These are phyloP conservation scores for Rhododendron ovatum DNA, from an alignment of 148 eudicot genomes.

Conservation along the genomic window DNA sequence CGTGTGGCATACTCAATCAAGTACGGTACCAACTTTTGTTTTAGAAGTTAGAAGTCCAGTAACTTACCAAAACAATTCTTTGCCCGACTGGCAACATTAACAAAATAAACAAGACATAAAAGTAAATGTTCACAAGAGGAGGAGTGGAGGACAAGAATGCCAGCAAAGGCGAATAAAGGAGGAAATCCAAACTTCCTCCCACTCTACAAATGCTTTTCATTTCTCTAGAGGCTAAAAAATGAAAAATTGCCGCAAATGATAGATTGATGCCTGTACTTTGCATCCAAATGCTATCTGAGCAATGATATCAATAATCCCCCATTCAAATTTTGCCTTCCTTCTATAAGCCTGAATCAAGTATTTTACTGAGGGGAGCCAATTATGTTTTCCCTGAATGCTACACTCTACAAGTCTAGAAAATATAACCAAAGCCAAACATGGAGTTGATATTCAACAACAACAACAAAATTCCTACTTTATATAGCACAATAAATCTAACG, in stretches of 20 bases:
- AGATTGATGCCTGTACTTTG: constrained; percentile 1
- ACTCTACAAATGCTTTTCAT: background rate
- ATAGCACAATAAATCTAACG: background rate
- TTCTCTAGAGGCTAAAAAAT: background rate
- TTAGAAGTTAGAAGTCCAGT: background rate
- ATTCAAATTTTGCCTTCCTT: background rate
- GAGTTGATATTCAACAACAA: background rate
- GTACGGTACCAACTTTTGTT: background rate
- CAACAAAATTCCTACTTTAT: background rate
- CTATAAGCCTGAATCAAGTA: background rate
- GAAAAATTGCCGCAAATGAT: background rate
- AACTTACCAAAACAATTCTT: background rate
- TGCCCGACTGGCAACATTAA: background rate
- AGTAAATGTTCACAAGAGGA: background rate
- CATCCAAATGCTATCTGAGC: background rate
- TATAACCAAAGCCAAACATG: background rate
- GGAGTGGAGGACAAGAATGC: background rate
- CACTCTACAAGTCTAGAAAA: background rate
- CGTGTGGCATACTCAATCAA: background rate
- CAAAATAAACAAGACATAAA: background rate
- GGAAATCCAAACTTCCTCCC: background rate
- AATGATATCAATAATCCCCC: background rate
- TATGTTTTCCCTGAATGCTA: background rate
- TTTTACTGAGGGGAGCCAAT: background rate
- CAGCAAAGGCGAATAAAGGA: background rate